These are phyloP conservation scores for Beauveria bassiana DNA, from an alignment of 2,329 filamentous ascomycete species.

Conservation along the genomic window DNA sequence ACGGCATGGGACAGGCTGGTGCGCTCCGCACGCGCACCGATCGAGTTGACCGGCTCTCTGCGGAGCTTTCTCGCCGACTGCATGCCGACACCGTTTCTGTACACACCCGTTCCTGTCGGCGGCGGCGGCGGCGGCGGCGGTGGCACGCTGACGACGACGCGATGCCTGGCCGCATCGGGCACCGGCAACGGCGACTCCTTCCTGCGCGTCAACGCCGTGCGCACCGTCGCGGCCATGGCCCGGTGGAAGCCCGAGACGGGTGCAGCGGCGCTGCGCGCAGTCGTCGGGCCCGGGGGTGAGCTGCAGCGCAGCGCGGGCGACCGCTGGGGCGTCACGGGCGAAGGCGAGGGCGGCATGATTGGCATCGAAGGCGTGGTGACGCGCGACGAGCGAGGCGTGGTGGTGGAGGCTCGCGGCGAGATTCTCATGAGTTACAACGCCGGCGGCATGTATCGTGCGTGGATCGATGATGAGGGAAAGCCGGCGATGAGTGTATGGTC, in stretches of 20 bases:
- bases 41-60: slow-evolving; percentile 29
- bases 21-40: slow-evolving; percentile 16
- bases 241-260: slow-evolving; percentile 51
- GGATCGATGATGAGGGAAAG: slow-evolving; percentile 55
- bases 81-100: slow-evolving; percentile 41
- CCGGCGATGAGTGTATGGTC: slow-evolving; percentile 41
- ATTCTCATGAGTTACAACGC: slow-evolving; percentile 78
- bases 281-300: slow-evolving; percentile 65
- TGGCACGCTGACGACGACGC: slow-evolving; percentile 29
- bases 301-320: slow-evolving; percentile 66
- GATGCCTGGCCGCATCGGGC: slow-evolving; percentile 56
- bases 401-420: slow-evolving; percentile 35
- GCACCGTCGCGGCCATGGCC: slow-evolving; percentile 66
- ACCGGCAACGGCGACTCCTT: slow-evolving; percentile 90
- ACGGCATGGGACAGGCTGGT: slow-evolving; percentile 14
- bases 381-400: slow-evolving; percentile 32
- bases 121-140: background rate
- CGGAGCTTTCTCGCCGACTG: slow-evolving; percentile 50
- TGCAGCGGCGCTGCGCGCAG: slow-evolving; percentile 49
- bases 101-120: slow-evolving; percentile 23
- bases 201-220: slow-evolving; percentile 60
- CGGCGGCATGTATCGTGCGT: slow-evolving; percentile 80
- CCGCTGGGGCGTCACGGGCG: slow-evolving; percentile 64
- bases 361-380: slow-evolving; percentile 59
- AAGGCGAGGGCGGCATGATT: slow-evolving; percentile 81